Evolutionary conservation across 1,139 yeast genomes (phyloP), one percentile per base, ranked within the genome.

Genomic region (Groenewaldozyma sp.): DNA sequence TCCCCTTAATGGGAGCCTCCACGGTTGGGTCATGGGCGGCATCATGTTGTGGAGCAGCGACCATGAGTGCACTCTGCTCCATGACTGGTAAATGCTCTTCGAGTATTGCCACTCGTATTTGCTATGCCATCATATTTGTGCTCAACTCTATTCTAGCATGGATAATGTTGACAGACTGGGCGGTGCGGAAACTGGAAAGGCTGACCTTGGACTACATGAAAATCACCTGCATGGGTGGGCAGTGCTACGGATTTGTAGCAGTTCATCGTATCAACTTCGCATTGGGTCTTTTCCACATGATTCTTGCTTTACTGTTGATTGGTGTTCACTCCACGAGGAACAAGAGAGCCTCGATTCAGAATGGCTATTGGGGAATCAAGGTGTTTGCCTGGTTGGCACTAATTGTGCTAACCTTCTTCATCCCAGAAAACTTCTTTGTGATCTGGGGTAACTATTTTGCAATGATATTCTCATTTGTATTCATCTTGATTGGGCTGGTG

Each of bases 381-480:
- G 62, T 84, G 7, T 55, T 78, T 14, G 62, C 70, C 1, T 82
- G 93, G 77, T 42, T 76, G 18, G 56, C 65, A 2, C 66, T 87
- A 17, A 63, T 81, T 4, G 67, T 76, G 9, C 50, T 78, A 10
- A 73, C 91, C 39, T 91, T 86, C 59, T 59, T 82, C 40, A 76
- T 93, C 34, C 97, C 97, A 0, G 96, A 93, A 55, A 68, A 68
- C 28, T 88, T 93, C 58, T 91, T 82, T 60, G 74, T 88, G 22
- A 71, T 82, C 54, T 93, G 94, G 77, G 96, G 98, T 1, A 91
- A 84, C 59, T 78, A 87, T 64, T 69, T 91, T 38, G 88, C 97
- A 11, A 82, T 87, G 34, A 64, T 86, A 4, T 80, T 87, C 53
- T 84, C 95, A 32, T 81, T 93, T 3, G 60, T 87, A 3, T 93